Percentiles rank a stretch among this genome's conserved stretches.
Conservation (phyloP, 257 asterid genomes). For the Leptodermis oblonga region DNA sequence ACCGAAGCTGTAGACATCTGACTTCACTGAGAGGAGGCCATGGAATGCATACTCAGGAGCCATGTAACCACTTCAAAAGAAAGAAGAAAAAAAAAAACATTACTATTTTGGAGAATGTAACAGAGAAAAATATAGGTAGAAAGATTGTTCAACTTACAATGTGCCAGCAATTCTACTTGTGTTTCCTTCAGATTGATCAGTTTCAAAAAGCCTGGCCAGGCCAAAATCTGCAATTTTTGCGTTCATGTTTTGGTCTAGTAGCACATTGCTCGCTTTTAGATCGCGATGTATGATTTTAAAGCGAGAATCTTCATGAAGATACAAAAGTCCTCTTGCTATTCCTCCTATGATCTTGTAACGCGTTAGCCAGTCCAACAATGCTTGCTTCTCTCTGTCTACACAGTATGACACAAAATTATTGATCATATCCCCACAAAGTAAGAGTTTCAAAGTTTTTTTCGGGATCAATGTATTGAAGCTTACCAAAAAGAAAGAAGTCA, state of each 20-base stretch:
- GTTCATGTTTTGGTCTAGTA: not conserved
- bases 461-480: not conserved
- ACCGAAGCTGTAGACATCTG: not conserved
- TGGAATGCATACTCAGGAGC: too few species aligned
- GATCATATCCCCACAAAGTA: too few species aligned
- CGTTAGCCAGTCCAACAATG: not conserved
- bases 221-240: not conserved
- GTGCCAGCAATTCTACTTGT: not conserved
- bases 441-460: too few species aligned
- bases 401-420: too few species aligned
- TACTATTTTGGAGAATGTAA: too few species aligned
- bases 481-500: slow-evolving; percentile 27
- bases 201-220: not conserved
- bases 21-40: not conserved
- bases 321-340: not conserved
- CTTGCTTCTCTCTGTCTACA: not conserved
- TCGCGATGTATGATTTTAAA: not conserved
- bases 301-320: slow-evolving; percentile 2
- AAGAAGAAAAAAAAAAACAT: too few species aligned
- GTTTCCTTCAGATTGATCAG: not conserved
- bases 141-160: too few species aligned
- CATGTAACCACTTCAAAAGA: too few species aligned
- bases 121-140: too few species aligned
- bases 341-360: not conserved
- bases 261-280: slow-evolving; percentile 1